A percentile compares a stretch with the other conserved stretches of the same genome.
Conservation (phyloP, 73 alveolate species). For the Tetrahymena elliotti region DNA sequence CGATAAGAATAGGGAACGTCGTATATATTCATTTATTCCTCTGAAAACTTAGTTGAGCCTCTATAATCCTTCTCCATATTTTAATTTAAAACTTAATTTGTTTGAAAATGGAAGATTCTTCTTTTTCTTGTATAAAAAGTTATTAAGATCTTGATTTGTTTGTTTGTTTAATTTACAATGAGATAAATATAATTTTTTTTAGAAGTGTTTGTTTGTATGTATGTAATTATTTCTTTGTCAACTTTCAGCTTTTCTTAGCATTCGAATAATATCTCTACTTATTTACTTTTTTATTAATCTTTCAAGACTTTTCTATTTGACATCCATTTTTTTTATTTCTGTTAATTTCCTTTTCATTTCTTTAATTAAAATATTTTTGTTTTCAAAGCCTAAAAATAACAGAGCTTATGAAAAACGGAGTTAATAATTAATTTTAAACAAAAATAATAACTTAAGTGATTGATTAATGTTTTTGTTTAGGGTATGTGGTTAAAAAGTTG, state of each 20-base stretch:
- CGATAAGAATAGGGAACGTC: not conserved
- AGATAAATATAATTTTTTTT: not conserved
- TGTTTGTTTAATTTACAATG: not conserved
- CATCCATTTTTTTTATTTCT: not conserved
- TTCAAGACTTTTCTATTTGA: not conserved
- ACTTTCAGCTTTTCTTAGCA: not conserved
- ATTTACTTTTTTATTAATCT: too few species aligned
- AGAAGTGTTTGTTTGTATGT: too few species aligned
- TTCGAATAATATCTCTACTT: not conserved
- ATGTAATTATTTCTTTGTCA: too few species aligned
- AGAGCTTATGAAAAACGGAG: not conserved
- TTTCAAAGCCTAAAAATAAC: too few species aligned
- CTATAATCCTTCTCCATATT: not conserved
- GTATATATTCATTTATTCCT: not conserved
- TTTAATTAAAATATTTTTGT: not conserved
- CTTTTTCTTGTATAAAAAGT: not conserved
- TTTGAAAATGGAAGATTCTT: not conserved
- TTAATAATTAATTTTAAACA: too few species aligned
- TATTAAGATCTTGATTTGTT: not conserved
- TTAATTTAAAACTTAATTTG: not conserved
- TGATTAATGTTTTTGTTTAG: not conserved
- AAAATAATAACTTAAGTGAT: too few species aligned
- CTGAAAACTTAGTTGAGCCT: not conserved
- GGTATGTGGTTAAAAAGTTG: not conserved
- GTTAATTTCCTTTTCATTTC: too few species aligned